Base-by-base conservation (phyloP, 306 rosid species). In the Pyrus betulifolia region DNA sequence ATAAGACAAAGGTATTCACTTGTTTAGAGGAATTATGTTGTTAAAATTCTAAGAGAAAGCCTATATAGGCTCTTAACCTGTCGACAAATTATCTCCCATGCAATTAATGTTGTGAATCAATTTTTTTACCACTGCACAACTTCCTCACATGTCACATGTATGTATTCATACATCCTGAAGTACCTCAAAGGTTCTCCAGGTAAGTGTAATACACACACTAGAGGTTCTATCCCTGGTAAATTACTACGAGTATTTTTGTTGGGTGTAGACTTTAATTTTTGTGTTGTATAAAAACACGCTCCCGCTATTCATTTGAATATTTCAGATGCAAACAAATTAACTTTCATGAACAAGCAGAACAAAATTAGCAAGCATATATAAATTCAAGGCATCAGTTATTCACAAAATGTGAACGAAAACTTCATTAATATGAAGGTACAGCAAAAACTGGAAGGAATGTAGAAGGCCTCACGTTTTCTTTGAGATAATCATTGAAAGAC, bases 401-500 rank as follows among this genome's bases (percentile, higher is more conserved):
- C 17, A 55, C 51, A 55, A 55, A 12, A 13, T 15, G 22, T 22
- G 35, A 57, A 71, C 4, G 38, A 57, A 3, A 58, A 35, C 15
- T 58, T 35, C 52, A 17, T 62, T 33, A 22, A 72, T 21, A 72
- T 7, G 61, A n/a, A n/a, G n/a, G n/a, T n/a, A 57, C 4, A 17
- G 13, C 42, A 71, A 11, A 11, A 31, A 28, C 30, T 35, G 73
- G 58, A 59, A 22, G 57, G n/a, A 68, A 40, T 61, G 81, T 81
- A 59, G 72, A 55, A 69, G 67, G 79, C 57, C 93, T 74, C 84
- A 93, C 99, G 89, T 90, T 87, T 55, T 88, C 92, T 88, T 90
- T 92, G 81, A 95, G 86, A 82, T 90, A 81, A 85, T 90, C 86
- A 49, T 90, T 86, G 83, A 95, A 90, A 80, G 91, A 79, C 83